A percentile compares a stretch with the other conserved stretches of the same genome.
phyloP scores from a whole-genome alignment of 345 rosid genomes.

The Draba incana region DNA sequence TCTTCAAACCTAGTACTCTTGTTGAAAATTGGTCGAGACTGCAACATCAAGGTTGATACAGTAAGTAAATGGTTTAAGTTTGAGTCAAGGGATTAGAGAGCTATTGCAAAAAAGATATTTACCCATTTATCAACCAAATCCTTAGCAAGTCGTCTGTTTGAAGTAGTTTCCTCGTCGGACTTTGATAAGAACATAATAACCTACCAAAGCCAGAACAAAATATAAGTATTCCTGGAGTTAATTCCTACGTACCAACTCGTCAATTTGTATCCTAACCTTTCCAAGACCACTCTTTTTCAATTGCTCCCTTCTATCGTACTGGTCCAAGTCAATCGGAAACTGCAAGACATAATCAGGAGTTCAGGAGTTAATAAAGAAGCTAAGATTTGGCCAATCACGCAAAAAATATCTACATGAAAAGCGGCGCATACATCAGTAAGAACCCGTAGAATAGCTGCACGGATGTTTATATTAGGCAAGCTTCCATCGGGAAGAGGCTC shows the following conservation, averaged over 20 bases:
- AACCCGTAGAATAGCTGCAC: slow-evolving; percentile 80
- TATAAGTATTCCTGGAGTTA: slow-evolving; percentile 6
- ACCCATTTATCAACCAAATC: slow-evolving; percentile 99
- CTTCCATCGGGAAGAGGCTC: slow-evolving; percentile 99
- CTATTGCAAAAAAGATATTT: slow-evolving; percentile 24
- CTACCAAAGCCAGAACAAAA: slow-evolving; percentile 45
- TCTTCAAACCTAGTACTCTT: slow-evolving; percentile 99
- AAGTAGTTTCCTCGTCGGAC: slow-evolving; percentile 93
- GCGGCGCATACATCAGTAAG: slow-evolving; percentile 66
- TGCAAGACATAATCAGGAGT: slow-evolving; percentile 45
- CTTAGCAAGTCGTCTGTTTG: slow-evolving; percentile 92
- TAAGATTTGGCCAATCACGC: slow-evolving; percentile 8
- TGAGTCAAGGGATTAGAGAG: slow-evolving; percentile 14
- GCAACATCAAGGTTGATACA: slow-evolving; percentile 37
- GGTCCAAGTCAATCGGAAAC: slow-evolving; percentile 95
- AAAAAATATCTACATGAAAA: neutral
- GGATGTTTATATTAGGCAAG: slow-evolving; percentile 91
- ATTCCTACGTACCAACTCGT: neutral
- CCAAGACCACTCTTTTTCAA: slow-evolving; percentile 97
- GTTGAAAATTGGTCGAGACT: slow-evolving; percentile 97
- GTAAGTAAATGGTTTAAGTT: slow-evolving; percentile 18
- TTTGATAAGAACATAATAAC: slow-evolving; percentile 97
- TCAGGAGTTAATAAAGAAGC: slow-evolving; percentile 13
- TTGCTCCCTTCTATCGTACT: slow-evolving; percentile 91
- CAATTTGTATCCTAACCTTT: slow-evolving; percentile 57